phyloP scores from a whole-genome alignment of 2,329 filamentous ascomycete species.

The Thermothelomyces thermophilus region DNA sequence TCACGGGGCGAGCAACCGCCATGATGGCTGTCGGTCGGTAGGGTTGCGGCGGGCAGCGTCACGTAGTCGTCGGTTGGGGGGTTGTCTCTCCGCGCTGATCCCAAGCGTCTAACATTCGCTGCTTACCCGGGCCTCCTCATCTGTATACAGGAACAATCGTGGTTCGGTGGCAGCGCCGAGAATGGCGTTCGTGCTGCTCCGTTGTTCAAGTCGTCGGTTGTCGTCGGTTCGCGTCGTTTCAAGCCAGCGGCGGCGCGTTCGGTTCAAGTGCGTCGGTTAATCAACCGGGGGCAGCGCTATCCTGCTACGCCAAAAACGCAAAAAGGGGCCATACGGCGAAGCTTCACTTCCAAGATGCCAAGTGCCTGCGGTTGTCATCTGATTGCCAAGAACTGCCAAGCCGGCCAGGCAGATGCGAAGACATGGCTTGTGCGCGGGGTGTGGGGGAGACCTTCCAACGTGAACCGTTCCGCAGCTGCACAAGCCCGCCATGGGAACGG shows the following conservation, averaged over 20 bases:
- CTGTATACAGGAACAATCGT: background rate
- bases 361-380: background rate
- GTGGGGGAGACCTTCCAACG: no score
- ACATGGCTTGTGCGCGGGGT: background rate
- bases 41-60: background rate
- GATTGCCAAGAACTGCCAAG: background rate
- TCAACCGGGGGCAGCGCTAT: background rate
- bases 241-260: background rate
- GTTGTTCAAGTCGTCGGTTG: background rate
- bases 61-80: background rate
- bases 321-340: background rate
- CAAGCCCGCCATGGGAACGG: no score
- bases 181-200: no score
- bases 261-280: background rate
- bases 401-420: background rate
- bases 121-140: slow-evolving; percentile 5
- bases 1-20: slow-evolving; percentile 79
- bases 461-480: no score
- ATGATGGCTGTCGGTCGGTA: slow-evolving; percentile 42
- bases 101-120: background rate
- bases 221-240: background rate
- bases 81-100: background rate
- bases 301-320: slow-evolving; percentile 2
- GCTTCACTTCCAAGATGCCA: background rate
- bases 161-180: background rate